Conservation (phyloP, 257 asterid genomes). For the Fraxinus cuspidata region DNA sequence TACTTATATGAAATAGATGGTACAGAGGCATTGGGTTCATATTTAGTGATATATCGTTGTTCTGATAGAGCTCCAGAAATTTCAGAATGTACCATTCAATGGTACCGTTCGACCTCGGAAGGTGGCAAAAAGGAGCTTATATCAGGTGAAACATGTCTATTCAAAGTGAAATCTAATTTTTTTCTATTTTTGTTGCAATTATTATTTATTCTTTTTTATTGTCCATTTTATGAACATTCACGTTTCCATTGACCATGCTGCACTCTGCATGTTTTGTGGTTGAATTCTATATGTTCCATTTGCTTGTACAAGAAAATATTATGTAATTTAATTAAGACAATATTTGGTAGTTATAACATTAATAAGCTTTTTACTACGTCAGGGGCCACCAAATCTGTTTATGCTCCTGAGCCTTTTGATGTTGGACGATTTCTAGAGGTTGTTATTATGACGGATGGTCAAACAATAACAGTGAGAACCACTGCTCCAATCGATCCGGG, state of each 20-base stretch:
- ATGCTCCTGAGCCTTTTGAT: conserved; percentile 96
- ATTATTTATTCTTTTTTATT: too few relatives aligned
- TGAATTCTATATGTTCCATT: background rate
- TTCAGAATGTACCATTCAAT: conserved; percentile 67
- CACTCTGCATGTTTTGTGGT: background rate
- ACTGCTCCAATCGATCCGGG: conserved; percentile 83
- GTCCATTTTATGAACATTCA: background rate
- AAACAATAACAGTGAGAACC: conserved; percentile 53
- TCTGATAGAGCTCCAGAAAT: conserved; percentile 59
- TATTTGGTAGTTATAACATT: background rate
- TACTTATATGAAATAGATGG: conserved; percentile 74
- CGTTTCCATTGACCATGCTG: background rate
- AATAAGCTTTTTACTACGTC: conserved; percentile 24
- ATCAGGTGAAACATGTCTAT: conserved; percentile 52
- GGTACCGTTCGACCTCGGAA: conserved; percentile 76
- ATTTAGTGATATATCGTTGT: conserved; percentile 58
- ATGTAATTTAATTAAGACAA: background rate
- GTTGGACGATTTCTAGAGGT: conserved; percentile 88
- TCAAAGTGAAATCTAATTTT: background rate
- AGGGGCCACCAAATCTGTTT: conserved; percentile 86
- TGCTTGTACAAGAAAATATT: background rate
- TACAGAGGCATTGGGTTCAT: conserved; percentile 77
- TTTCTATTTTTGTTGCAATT: background rate
- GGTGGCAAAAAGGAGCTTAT: conserved; percentile 69
- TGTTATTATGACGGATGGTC: conserved; percentile 54